Percentiles rank a stretch among this genome's conserved stretches.
Conservation (phyloP, 106 monocot species). For the Vanilla planifolia region DNA sequence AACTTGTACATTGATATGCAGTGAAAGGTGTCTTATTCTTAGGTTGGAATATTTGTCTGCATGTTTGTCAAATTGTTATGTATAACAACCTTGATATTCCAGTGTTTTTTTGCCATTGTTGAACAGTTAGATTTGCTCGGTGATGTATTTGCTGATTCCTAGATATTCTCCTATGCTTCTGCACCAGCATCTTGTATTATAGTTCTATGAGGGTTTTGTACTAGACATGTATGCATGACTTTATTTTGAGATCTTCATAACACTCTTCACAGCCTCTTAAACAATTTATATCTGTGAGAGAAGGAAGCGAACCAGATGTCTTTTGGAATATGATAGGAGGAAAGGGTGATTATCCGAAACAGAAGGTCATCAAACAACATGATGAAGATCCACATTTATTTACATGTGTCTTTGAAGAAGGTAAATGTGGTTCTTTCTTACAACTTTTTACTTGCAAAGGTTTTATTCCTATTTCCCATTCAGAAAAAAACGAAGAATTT, state of each 20-base stretch:
- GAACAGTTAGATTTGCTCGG: too few species aligned
- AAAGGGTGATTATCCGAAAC: slow-evolving; percentile 24
- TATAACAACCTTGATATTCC: neutral
- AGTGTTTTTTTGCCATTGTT: neutral
- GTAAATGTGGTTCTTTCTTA: slow-evolving; percentile 11
- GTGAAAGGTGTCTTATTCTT: neutral
- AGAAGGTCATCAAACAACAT: slow-evolving; percentile 20
- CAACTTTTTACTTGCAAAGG: neutral
- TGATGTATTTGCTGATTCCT: too few species aligned
- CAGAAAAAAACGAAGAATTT: neutral
- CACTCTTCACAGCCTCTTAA: slow-evolving; percentile 13
- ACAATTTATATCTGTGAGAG: slow-evolving; percentile 22
- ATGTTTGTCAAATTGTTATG: neutral
- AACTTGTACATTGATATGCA: neutral
- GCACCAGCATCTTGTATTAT: neutral
- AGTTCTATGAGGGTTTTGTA: neutral
- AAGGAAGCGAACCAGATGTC: slow-evolving; percentile 24
- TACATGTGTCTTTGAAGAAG: slow-evolving; percentile 17
- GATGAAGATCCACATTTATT: slow-evolving; percentile 32
- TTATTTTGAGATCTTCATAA: neutral
- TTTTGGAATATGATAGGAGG: slow-evolving; percentile 26
- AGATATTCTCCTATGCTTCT: neutral
- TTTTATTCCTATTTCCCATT: neutral
- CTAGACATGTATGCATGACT: slow-evolving; percentile 1
- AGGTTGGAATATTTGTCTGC: slow-evolving; percentile 1